Evolutionary conservation across 441 rosid species (phyloP), one percentile per base, ranked within the genome.

Genomic region (Croton setiger): DNA sequence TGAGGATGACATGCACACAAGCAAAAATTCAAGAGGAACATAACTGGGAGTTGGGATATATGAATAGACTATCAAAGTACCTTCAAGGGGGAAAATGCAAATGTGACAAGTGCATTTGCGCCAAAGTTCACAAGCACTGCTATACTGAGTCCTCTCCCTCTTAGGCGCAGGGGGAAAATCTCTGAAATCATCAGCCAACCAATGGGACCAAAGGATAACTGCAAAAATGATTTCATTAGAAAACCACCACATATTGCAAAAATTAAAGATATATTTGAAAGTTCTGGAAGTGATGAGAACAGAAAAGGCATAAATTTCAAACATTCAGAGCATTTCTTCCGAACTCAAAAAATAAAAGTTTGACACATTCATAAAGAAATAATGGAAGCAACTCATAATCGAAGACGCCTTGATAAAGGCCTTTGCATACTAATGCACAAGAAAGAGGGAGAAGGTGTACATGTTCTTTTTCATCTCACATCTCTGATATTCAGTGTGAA

Each of bases 161-260:
- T 85, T 71, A 87, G 68, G 48, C 89, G 87, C 48, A 95, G 76
- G 11, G 98, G 99, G 48, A 92, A 92, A 62, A 95, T 36, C 88
- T 95, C 98, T 0, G 99, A 92, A 71, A 95, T 89, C 99, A 95
- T 91, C 79, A 92, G 85, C 99, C 99, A 95, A 72, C 99, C 91
- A 66, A 95, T 91, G 37, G 99, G 99, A 39, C 99, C 99, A 88
- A 95, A 95, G 11, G 99, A 95, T 72, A 95, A 54, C 99, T 96
- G 90, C 88, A 82, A 75, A 45, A 17, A 31, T 60, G 63, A 70
- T 73, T 64, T 72, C 21, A 48, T 70, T 47, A 74, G 57, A 47
- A 51, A 23, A 53, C 45, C 1, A 35, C 52, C 20, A 15, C 14
- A 48, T 14, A 60, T 13, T 13, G 64, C 17, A n/a, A 64, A 37